Percentiles rank a stretch among this genome's conserved stretches.
Conservation (phyloP, 768 basidiomycete species). For the Crassisporium funariophilum region DNA sequence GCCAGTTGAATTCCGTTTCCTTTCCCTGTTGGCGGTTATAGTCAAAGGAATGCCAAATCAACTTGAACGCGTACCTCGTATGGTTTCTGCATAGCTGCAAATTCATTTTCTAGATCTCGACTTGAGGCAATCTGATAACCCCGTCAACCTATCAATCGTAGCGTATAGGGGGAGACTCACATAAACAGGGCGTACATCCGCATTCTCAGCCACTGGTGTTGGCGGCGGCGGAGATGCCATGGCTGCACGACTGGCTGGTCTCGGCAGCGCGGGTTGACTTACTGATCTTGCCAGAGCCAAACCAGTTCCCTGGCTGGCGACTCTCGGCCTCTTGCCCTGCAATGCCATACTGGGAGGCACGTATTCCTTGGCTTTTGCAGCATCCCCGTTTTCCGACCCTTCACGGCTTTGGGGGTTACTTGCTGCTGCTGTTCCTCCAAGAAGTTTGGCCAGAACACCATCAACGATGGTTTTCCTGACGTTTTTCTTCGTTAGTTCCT, state of each 20-base stretch:
- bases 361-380: slow-evolving; percentile 50
- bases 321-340: slow-evolving; percentile 53
- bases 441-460: slow-evolving; percentile 67
- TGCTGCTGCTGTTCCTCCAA: slow-evolving; percentile 45
- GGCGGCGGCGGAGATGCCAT: slow-evolving; percentile 43
- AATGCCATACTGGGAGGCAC: slow-evolving; percentile 76
- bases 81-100: slow-evolving; percentile 71
- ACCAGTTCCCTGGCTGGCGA: slow-evolving; percentile 29
- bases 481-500: slow-evolving; percentile 81
- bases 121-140: slow-evolving; percentile 72
- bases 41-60: neutral
- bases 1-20: slow-evolving; percentile 98
- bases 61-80: slow-evolving; percentile 67
- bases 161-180: slow-evolving; percentile 42
- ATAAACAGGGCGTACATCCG: slow-evolving; percentile 66
- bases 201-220: slow-evolving; percentile 40
- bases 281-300: slow-evolving; percentile 44
- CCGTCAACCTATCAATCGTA: neutral
- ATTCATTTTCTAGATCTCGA: slow-evolving; percentile 85
- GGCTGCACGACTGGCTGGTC: slow-evolving; percentile 66
- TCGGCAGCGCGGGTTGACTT: slow-evolving; percentile 52
- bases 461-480: slow-evolving; percentile 90
- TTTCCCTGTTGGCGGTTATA: slow-evolving; percentile 61
- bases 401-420: slow-evolving; percentile 53
- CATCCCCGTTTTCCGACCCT: slow-evolving; percentile 63